Evolutionary conservation across 129 eudicot genomes (phyloP), one percentile per base, ranked within the genome.

Genomic region (Escallonia rubra): DNA sequence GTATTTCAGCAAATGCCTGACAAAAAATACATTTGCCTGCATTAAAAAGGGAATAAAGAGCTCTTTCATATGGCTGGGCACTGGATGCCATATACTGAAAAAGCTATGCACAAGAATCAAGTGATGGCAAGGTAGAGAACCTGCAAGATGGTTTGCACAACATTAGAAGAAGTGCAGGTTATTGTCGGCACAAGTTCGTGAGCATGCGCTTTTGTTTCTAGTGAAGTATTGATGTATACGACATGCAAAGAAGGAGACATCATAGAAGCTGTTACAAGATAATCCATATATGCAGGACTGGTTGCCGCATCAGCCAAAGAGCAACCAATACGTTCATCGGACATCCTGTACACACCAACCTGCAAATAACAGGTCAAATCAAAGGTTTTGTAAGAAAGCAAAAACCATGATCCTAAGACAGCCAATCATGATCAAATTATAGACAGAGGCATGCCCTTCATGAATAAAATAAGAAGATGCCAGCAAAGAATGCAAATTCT

Each of bases 321-420:
- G 73, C 99, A 94, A 74, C 97, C 85, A 38, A 94, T 94, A 47
- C 83, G 83, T 78, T 94, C 99, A 68, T 89, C 69, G 4, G 99
- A 89, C 99, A 94, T 94, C 81, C 99, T 82, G 85, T 94, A 94
- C 10, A 89, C 99, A 4, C 90, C 99, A 74, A 94, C 97, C 99
- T 94, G 79, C 49, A 75, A 71, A 43, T 13, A 69, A 58, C 34
- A 23, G 34, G 34, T 23, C 34, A 23, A 23, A 23, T 23, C 34
- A 23, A 23, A 23, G 34, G 34, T 23, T 23, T 23, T 23, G 34
- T 23, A 23, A 23, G 34, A 23, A 23, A 23, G 34, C 34, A 23
- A 23, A 23, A 23, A 23, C 34, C 34, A 23, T 23, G 34, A 23
- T 23, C 34, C 34, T 23, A 23, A 23, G 34, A 23, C 34, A 23